phyloP scores from a whole-genome alignment of 139 green algal genomes.

The Tetratostichococcus sp. region DNA sequence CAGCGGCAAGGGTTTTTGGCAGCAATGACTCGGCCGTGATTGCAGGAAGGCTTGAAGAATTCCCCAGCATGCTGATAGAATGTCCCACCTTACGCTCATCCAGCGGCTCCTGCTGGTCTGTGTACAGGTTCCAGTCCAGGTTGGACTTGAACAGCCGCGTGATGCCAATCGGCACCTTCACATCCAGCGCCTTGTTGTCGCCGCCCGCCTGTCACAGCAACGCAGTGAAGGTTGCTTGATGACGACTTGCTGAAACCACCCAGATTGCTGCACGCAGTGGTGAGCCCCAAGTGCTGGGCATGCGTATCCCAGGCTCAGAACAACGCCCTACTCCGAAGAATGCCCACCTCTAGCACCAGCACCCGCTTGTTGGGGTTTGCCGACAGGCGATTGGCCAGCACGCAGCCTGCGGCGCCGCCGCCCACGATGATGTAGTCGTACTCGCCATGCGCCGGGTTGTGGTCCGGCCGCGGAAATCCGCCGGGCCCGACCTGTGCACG shows the following conservation, averaged over 20 bases:
- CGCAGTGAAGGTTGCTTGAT: too few species aligned
- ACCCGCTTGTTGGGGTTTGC: slow-evolving; percentile 72
- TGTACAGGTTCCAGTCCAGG: slow-evolving; percentile 85
- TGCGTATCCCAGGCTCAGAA: too few species aligned
- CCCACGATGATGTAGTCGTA: slow-evolving; percentile 94
- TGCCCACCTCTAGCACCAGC: slow-evolving; percentile 72
- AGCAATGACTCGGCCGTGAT: too few species aligned
- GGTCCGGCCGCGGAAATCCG: background rate
- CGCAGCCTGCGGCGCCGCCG: slow-evolving; percentile 80
- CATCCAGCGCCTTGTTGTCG: slow-evolving; percentile 26
- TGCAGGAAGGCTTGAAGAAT: too few species aligned
- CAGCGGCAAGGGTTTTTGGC: too few species aligned
- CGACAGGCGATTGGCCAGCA: slow-evolving; percentile 84
- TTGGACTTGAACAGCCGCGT: slow-evolving; percentile 72
- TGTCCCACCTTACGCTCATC: slow-evolving; percentile 48
- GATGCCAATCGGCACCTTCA: slow-evolving; percentile 66
- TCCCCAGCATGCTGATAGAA: too few species aligned
- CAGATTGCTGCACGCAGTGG: too few species aligned
- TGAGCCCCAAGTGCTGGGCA: too few species aligned
- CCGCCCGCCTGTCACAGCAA: slow-evolving; percentile 57
- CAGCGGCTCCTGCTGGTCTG: slow-evolving; percentile 50
- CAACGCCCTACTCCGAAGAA: too few species aligned
- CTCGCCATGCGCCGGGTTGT: slow-evolving; percentile 33
- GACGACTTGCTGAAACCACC: too few species aligned
- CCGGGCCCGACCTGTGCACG: background rate